A percentile compares a stretch with the other conserved stretches of the same genome.
Conservation (phyloP, 2,329 filamentous ascomycete genomes). For the Fusarium tjaetaba region DNA sequence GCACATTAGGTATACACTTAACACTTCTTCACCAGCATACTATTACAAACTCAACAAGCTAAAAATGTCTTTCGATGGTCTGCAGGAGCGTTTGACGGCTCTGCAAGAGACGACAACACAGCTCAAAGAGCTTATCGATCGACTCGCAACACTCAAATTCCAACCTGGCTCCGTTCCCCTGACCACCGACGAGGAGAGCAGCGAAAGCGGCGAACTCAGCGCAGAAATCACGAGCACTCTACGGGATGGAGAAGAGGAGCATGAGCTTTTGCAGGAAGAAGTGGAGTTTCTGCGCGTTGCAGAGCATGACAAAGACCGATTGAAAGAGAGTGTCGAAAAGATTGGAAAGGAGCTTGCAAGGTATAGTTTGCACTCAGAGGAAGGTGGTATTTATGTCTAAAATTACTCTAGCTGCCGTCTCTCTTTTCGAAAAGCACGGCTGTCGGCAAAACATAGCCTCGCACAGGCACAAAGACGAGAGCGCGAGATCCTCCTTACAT, state of each 20-base stretch:
- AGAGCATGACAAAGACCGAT: constrained; percentile 68
- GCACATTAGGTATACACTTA: not conserved
- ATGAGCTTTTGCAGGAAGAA: constrained; percentile 83
- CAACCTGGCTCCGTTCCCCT: constrained; percentile 67
- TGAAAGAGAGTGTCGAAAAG: constrained; percentile 73
- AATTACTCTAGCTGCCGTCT: constrained; percentile 61
- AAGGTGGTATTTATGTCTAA: not conserved
- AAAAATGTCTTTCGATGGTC: constrained; percentile 65
- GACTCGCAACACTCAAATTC: constrained; percentile 67
- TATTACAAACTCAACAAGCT: not conserved
- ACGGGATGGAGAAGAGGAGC: constrained; percentile 82
- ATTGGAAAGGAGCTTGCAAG: constrained; percentile 75
- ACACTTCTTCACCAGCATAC: not conserved
- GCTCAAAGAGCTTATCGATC: constrained; percentile 67
- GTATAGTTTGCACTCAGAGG: constrained; percentile 54
- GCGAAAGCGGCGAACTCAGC: constrained; percentile 75
- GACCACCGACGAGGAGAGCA: constrained; percentile 58
- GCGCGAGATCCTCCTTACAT: constrained; percentile 77
- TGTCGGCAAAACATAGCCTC: constrained; percentile 79
- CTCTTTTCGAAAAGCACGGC: constrained; percentile 83
- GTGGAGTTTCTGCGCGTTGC: constrained; percentile 71
- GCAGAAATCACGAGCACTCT: constrained; percentile 82
- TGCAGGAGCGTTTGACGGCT: constrained; percentile 69
- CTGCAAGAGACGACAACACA: constrained; percentile 70
- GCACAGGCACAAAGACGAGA: constrained; percentile 79